Base-by-base conservation (phyloP, 495 filamentous ascomycete species). In the Daldinia grandis region DNA sequence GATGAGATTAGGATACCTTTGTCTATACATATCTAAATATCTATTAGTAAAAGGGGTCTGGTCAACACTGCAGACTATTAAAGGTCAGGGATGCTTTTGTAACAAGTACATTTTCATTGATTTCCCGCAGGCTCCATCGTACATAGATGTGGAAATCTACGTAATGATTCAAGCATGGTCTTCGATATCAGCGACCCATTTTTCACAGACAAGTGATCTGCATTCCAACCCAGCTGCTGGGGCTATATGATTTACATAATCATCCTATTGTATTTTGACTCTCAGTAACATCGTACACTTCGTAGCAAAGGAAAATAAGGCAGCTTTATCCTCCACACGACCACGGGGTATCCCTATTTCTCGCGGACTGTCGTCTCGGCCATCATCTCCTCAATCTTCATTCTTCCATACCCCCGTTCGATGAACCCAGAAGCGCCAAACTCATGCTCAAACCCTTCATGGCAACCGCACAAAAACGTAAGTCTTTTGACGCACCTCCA, bases 1-100 rank as follows among this genome's bases (percentile, higher is more conserved):
- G 88, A 64, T 94, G 75, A 79, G 30, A n/a, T 12, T 10, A 31
- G 10, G 12, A 14, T 28, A 51, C 25, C 3, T 4, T 14, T 25
- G 3, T 24, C 9, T 15, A 9, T 14, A 10, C 7, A 9, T 14
- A 10, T 40, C 27, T 3, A n/a, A 30, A 27, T 10, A 35, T 35
- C 4, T 35, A 35, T 14, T 51, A 51, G 15, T 30, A 17, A 17
- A 6, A 30, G 3, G 27, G 4, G 10, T 28, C 24, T 30, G 21
- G 24, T 5, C 2, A n/a, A n/a, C 4, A 30, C 19, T 12, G 42
- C 24, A 47, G 17, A 19, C 17, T 47, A 19, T 10, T 21, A 19
- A 9, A 47, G 17, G 9, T 2, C 17, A 12, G 19, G 7, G 17
- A 12, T 47, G 19, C 2, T 24, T 24, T 47, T 24, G 9, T 24